Evolutionary conservation across 2,329 filamentous ascomycete species (phyloP).

Genomic region (Mariannaea sp.): DNA sequence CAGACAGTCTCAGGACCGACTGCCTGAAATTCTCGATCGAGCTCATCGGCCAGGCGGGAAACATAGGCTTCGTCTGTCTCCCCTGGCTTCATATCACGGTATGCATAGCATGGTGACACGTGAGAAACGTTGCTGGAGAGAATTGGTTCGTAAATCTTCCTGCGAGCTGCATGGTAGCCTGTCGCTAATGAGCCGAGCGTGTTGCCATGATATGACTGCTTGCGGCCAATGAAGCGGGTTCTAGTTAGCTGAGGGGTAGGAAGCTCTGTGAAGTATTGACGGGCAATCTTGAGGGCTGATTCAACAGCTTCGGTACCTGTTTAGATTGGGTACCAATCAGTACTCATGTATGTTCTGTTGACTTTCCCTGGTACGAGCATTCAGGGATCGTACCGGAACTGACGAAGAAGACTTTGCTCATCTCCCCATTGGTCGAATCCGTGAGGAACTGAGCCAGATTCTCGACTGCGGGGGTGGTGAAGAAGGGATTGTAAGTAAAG

Average conservation of each 20-base stretch:
- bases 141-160: constrained; percentile 36
- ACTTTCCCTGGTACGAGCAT: too few relatives aligned
- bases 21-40: constrained; percentile 26
- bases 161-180: constrained; percentile 25
- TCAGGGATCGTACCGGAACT: constrained; percentile 38
- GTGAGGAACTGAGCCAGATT: constrained; percentile 35
- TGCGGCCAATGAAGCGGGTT: constrained; percentile 24
- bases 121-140: constrained; percentile 33
- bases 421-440: constrained; percentile 39
- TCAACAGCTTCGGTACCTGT: constrained; percentile 33
- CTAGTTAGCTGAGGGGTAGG: constrained; percentile 19
- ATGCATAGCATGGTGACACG: constrained; percentile 37
- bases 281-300: constrained; percentile 28
- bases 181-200: constrained; percentile 23
- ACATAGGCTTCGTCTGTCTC: constrained; percentile 44
- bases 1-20: constrained; percentile 26
- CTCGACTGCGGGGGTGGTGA: constrained; percentile 29
- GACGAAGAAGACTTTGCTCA: constrained; percentile 44
- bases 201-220: constrained; percentile 30
- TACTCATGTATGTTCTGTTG: too few relatives aligned
- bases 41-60: constrained; percentile 17
- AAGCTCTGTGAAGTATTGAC: constrained; percentile 29
- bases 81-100: constrained; percentile 25
- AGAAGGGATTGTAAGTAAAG: constrained; percentile 29
- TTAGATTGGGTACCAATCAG: neutral